Conservation (phyloP, 805 yeast genomes). For the Pichia thaimueangensis region DNA sequence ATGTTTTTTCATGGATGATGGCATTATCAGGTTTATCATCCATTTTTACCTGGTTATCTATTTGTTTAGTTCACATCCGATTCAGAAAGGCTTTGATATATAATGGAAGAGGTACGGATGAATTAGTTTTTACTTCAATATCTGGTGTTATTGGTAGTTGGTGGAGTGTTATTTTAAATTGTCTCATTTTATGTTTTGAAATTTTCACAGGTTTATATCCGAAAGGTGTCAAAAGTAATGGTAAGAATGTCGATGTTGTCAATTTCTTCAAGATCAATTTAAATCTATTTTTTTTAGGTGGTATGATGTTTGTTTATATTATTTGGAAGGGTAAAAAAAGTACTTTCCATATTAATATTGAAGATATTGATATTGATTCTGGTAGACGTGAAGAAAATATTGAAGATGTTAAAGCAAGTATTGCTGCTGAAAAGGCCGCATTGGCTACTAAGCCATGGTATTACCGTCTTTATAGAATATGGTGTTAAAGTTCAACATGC, state of each 20-base stretch:
- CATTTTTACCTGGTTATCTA: conserved; percentile 67
- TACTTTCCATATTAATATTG: conserved; percentile 36
- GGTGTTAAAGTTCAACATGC: conserved; percentile 46
- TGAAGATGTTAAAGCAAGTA: conserved; percentile 43
- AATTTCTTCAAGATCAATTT: conserved; percentile 57
- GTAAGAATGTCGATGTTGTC: conserved; percentile 33
- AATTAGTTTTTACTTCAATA: conserved; percentile 56
- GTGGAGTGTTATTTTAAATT: conserved; percentile 49
- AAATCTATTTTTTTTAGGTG: conserved; percentile 50
- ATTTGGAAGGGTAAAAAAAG: conserved; percentile 36
- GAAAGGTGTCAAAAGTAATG: background rate
- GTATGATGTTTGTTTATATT: conserved; percentile 31
- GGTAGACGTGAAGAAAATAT: conserved; percentile 53
- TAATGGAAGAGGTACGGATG: conserved; percentile 58
- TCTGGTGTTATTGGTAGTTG: conserved; percentile 59
- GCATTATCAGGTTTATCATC: conserved; percentile 66
- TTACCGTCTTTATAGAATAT: conserved; percentile 41
- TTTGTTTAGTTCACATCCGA: conserved; percentile 55
- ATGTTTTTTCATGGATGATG: conserved; percentile 64
- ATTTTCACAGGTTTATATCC: conserved; percentile 77
- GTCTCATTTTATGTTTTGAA: conserved; percentile 57
- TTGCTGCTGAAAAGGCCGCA: conserved; percentile 42
- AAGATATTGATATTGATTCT: conserved; percentile 48
- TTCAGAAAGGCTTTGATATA: conserved; percentile 55
- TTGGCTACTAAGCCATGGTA: conserved; percentile 36